Evolutionary conservation across 331 rosid genomes (phyloP), one percentile per base, ranked within the genome.

Genomic region (Prunus yedoensis): DNA sequence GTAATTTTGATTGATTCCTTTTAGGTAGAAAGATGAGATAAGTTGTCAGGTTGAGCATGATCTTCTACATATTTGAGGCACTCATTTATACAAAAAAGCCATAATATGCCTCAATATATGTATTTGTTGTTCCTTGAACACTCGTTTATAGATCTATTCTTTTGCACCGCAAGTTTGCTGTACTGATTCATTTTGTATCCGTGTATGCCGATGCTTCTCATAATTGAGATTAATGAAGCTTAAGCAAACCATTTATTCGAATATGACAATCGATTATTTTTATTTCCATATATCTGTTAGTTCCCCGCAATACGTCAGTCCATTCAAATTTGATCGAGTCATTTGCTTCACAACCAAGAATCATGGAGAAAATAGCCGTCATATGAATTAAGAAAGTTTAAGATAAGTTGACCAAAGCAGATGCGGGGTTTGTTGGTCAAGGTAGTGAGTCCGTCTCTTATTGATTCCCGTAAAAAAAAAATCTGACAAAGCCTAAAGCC

Each of bases 1-100:
- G 57, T 78, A 70, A 69, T 74, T 69, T 80, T 73, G 77, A 71
- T 83, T 87, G 62, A 57, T 79, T 53, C 77, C 76, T 72, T 28
- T 80, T 27, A 20, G 35, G 83, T 68, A 52, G 43, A 66, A 69
- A 82, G 64, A 68, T 81, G 63, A 68, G 74, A 67, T 52, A n/a
- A 67, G 69, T 41, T 60, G 73, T 71, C 61, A 68, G 76, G 70
- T 62, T 70, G 70, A 85, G 68, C 64, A 61, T 66, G 54, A 68
- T 52, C 59, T 68, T 71, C 70, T 30, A 35, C 74, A 23, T 38
- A 61, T 73, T 28, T 23, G 60, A 62, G 73, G 82, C 87, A 32
- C 50, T 25, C 45, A 28, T 77, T 74, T 28, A 25, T 68, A 53
- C n/a, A 69, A 50, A 69, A 20, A 9, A 32, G 68, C 20, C 74